Evolutionary conservation across 2,329 filamentous ascomycete species (phyloP).

Genomic region (Annulohypoxylon truncatum): DNA sequence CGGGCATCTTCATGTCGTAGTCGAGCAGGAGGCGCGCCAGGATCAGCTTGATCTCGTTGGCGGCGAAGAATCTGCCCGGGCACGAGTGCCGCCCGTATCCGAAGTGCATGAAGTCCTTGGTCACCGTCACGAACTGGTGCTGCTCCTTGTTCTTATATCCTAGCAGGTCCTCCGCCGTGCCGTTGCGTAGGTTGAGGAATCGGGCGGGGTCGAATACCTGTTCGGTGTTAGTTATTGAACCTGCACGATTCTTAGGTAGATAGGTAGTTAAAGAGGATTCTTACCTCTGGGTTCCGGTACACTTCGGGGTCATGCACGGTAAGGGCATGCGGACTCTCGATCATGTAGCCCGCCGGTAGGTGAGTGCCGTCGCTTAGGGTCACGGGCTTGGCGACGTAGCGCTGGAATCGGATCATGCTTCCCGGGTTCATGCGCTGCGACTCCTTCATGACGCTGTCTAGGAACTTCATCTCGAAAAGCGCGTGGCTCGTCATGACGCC

Average conservation of each 20-base stretch:
- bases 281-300: slow-evolving; percentile 50
- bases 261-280: not conserved
- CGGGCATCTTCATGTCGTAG: slow-evolving; percentile 52
- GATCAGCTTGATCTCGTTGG: slow-evolving; percentile 58
- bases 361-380: slow-evolving; percentile 45
- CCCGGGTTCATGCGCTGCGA: slow-evolving; percentile 47
- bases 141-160: slow-evolving; percentile 48
- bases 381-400: slow-evolving; percentile 57
- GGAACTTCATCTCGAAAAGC: slow-evolving; percentile 54
- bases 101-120: slow-evolving; percentile 51
- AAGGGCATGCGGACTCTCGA: slow-evolving; percentile 53
- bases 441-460: slow-evolving; percentile 54
- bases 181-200: slow-evolving; percentile 50
- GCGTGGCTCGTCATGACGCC: slow-evolving; percentile 50
- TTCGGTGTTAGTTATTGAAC: not conserved
- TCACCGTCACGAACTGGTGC: slow-evolving; percentile 57
- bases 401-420: slow-evolving; percentile 55
- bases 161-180: slow-evolving; percentile 41
- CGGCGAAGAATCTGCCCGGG: slow-evolving; percentile 57
- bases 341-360: slow-evolving; percentile 55
- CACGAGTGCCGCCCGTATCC: slow-evolving; percentile 56
- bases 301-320: slow-evolving; percentile 50
- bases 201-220: slow-evolving; percentile 52
- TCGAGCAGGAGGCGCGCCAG: slow-evolving; percentile 54
- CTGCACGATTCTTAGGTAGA: not conserved